phyloP scores from a whole-genome alignment of 768 basidiomycete genomes.

The Leccinum longicurvipes region DNA sequence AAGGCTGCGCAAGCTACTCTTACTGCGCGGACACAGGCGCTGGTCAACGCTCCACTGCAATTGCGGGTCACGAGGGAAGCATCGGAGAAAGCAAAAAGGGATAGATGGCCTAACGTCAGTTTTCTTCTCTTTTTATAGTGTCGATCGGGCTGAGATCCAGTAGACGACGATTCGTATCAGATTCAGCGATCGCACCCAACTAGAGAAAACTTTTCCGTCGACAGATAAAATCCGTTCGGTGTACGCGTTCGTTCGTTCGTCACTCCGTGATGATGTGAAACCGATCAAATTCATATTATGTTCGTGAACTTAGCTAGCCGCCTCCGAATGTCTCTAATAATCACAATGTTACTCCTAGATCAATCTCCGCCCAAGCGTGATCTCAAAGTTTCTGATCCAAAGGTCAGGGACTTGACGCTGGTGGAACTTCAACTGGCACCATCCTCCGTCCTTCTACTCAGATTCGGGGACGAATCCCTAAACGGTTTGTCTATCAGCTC shows the following conservation, averaged over 20 bases:
- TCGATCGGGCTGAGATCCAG: conserved; percentile 11
- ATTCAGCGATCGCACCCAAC: conserved; percentile 76
- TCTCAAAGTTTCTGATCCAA: conserved; percentile 74
- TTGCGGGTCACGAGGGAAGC: conserved; percentile 63
- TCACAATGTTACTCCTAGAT: conserved; percentile 41
- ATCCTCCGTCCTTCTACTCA: conserved; percentile 70
- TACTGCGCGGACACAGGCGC: conserved; percentile 54
- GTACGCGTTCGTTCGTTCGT: conserved; percentile 78
- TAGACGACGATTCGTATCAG: conserved; percentile 81
- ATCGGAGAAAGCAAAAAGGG: conserved; percentile 53
- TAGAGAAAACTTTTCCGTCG: conserved; percentile 78
- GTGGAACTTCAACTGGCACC: conserved; percentile 74
- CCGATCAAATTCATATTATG: conserved; percentile 82
- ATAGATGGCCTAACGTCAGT: conserved; percentile 70
- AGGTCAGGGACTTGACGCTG: conserved; percentile 65
- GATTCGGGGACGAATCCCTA: conserved; percentile 68
- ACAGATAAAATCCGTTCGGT: conserved; percentile 76
- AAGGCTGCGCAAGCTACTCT: conserved; percentile 63
- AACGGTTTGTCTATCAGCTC: conserved; percentile 48
- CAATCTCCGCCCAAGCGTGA: conserved; percentile 83
- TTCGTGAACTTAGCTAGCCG: conserved; percentile 38
- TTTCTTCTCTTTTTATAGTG: neutral
- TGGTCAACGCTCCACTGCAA: conserved; percentile 69
- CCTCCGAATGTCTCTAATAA: neutral
- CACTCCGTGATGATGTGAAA: conserved; percentile 71